Conservation (phyloP, 371 early-diverging fungal species). For the Mortierella sp. region DNA sequence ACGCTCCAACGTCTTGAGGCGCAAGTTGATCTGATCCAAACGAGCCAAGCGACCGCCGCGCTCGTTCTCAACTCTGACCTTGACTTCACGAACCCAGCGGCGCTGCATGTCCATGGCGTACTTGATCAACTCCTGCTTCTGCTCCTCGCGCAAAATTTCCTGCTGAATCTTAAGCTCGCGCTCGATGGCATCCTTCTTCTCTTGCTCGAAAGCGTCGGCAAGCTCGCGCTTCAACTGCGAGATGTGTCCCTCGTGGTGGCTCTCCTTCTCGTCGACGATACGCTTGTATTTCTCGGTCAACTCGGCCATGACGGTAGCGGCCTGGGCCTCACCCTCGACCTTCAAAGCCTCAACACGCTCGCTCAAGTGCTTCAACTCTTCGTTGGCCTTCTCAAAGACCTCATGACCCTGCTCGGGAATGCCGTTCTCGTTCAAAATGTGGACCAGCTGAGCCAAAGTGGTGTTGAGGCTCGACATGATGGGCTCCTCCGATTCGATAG, state of each 20-base stretch:
- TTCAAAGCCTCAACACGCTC: constrained; percentile 56
- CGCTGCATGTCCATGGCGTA: constrained; percentile 70
- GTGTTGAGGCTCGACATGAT: constrained; percentile 55
- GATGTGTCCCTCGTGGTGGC: constrained; percentile 52
- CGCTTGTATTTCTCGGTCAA: constrained; percentile 51
- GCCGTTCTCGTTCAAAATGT: constrained; percentile 56
- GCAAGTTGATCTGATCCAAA: constrained; percentile 82
- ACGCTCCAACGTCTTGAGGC: constrained; percentile 81
- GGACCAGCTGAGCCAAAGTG: constrained; percentile 48
- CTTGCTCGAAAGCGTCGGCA: constrained; percentile 58
- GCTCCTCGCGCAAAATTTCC: constrained; percentile 54
- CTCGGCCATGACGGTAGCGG: constrained; percentile 56
- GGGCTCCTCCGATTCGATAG: constrained; percentile 56
- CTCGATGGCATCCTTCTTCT: constrained; percentile 52
- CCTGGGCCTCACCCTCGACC: constrained; percentile 58
- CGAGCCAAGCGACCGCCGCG: constrained; percentile 91
- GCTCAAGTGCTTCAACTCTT: constrained; percentile 51
- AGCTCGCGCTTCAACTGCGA: constrained; percentile 60
- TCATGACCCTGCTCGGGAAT: constrained; percentile 58
- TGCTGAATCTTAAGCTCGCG: constrained; percentile 63
- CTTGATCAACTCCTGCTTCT: constrained; percentile 61
- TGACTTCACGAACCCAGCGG: constrained; percentile 76
- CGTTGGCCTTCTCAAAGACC: constrained; percentile 58
- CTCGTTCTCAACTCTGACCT: constrained; percentile 88
- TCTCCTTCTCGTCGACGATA: constrained; percentile 40